Base-by-base conservation (phyloP, 164 flowering plant genomes). In the Macadamia integrifolia region DNA sequence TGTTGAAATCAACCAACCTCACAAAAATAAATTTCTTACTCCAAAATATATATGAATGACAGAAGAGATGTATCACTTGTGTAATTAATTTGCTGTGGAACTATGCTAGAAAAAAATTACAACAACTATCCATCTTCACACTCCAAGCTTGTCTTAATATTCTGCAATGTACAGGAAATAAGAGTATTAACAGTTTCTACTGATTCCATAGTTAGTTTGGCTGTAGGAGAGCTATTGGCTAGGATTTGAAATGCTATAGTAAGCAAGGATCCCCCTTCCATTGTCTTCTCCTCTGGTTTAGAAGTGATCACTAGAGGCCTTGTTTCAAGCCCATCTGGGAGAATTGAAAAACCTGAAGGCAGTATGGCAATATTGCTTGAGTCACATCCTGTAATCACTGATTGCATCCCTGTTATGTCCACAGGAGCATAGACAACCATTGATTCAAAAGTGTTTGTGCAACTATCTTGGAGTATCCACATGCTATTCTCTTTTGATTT, bases 321-420 rank as follows among this genome's bases (percentile, higher is more conserved):
- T 0, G 88, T 80, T 71, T 95, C 98, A 12, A 86, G 61, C 44
- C 96, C 97, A 31, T 95, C 98, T 0, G 97, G 93, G 1, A 92
- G 85, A 62, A 95, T 88, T 2, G 95, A 89, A 83, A 91, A 95
- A 4, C 99, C 98, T 0, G 96, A 95, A 12, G 99, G 85, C 66
- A 95, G 61, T 17, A 92, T 61, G 3, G 90, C 81, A 18, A 89
- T 56, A 76, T 76, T 82, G 86, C 96, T 84, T 0, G 99, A 86
- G 72, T 92, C 97, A 46, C 94, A 87, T 3, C 98, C 99, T 9
- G 89, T 83, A 78, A 90, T 92, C 32, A 83, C 95, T 0, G 94
- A 83, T 71, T 92, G 92, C 93, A 91, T 83, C 31, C 84, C 80
- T 0, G 74, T 58, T 40, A 85, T 84, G 71, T 89, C 95, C 58